Base-by-base conservation (phyloP, 2,329 filamentous ascomycete species). In the Scedosporium dehoogii region DNA sequence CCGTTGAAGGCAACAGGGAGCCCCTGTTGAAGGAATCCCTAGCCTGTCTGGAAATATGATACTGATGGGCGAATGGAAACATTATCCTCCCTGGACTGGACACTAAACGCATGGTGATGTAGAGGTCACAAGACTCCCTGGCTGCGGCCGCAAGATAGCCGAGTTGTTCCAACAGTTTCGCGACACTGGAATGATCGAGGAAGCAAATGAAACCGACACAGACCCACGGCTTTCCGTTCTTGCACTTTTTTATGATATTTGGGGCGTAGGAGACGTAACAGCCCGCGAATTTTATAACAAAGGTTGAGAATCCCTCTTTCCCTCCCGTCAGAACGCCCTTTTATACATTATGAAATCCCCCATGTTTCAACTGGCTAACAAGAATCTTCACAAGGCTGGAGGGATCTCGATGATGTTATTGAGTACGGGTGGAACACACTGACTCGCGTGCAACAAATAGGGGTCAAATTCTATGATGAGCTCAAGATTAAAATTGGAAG, bases 381-480 rank as follows among this genome's bases (percentile, higher is more conserved):
- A 27, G 7, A 18, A 25, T 41, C 23, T 10, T 16, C 6, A 12
- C 16, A 62, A 77, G 75, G 90, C 29, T 97, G 91, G 90, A 81
- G 85, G 64, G 89, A 94, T 64, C 78, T 96, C 0, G 91, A 97
- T 68, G 92, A 97, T 68, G 78, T 97, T 3, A 79, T 96, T 48
- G 89, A 96, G 69, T 82, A 86, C 68, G 92, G 90, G 10, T 97
- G 93, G 93, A 72, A 78, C 21, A 79, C 73, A 0, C 78, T 97
- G 1, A 88, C 81, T 0, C 85, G 92, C 12, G 89, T 91, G 1
- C 93, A 97, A 73, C 92, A 97, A 71, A 96, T 97, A 62, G 93
- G 94, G 0, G 79, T 97, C 55, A 97, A 97, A 71, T 97, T 87
- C 74, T 96, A 96, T 71, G 89, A 96, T 41, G 93, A 97, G 66